phyloP scores from a whole-genome alignment of 768 basidiomycete genomes.

The Amanita polypyramis region DNA sequence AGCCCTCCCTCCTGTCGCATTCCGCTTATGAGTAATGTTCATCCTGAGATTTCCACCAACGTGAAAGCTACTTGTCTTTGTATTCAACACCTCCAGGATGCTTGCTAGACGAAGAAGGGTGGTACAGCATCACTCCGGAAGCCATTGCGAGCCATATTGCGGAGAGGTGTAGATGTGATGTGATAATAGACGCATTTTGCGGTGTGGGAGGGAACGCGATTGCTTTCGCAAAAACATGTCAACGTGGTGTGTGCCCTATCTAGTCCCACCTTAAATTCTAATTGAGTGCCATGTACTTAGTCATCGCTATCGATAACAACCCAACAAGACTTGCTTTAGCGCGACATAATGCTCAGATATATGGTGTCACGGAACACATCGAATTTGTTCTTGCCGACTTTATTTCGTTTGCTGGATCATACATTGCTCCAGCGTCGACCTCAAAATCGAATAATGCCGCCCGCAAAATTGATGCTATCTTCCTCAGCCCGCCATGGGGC shows the following conservation, averaged over 20 bases:
- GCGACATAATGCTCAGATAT: slow-evolving; percentile 86
- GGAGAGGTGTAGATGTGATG: slow-evolving; percentile 78
- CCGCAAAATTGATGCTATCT: slow-evolving; percentile 77
- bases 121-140: slow-evolving; percentile 96
- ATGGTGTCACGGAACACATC: slow-evolving; percentile 91
- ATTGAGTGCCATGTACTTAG: slow-evolving; percentile 29
- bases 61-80: slow-evolving; percentile 70
- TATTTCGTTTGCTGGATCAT: slow-evolving; percentile 60
- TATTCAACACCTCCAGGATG: slow-evolving; percentile 66
- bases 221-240: slow-evolving; percentile 93
- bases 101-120: slow-evolving; percentile 90
- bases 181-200: slow-evolving; percentile 89
- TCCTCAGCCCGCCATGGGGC: slow-evolving; percentile 95
- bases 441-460: slow-evolving; percentile 10
- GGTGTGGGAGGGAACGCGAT: slow-evolving; percentile 98
- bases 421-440: slow-evolving; percentile 21
- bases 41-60: slow-evolving; percentile 71
- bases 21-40: slow-evolving; percentile 1
- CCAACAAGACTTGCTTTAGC: slow-evolving; percentile 81
- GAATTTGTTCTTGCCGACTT: slow-evolving; percentile 90
- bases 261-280: slow-evolving; percentile 1
- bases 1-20: neutral
- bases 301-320: slow-evolving; percentile 89
- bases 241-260: slow-evolving; percentile 54
- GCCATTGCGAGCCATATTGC: slow-evolving; percentile 89